A percentile compares a stretch with the other conserved stretches of the same genome.
Evolutionary conservation across 2,329 filamentous ascomycete species (phyloP).

Genomic region (Magnaporthiopsis rhizophila): DNA sequence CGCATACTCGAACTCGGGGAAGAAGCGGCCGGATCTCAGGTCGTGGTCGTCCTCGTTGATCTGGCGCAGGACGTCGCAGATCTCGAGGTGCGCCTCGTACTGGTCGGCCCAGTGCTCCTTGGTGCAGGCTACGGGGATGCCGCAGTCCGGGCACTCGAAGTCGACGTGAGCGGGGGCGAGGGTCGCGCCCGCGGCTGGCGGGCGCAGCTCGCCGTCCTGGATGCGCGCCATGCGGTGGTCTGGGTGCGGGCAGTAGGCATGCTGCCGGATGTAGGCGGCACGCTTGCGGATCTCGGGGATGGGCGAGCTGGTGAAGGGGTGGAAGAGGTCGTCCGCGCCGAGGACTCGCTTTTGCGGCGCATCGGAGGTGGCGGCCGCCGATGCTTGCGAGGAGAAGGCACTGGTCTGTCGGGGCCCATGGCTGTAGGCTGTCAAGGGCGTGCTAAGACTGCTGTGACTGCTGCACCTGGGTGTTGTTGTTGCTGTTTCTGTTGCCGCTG

Average conservation of each 20-base stretch:
- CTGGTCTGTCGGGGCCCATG: background rate
- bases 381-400: conserved; percentile 10
- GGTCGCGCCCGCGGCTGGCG: conserved; percentile 43
- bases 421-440: background rate
- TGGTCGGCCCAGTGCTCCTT: conserved; percentile 95
- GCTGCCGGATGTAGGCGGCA: conserved; percentile 84
- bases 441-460: background rate
- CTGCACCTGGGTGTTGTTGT: background rate
- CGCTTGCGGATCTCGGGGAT: conserved; percentile 79
- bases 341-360: conserved; percentile 33
- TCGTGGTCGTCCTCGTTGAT: conserved; percentile 99
- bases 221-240: conserved; percentile 70
- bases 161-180: conserved; percentile 72
- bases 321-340: conserved; percentile 77
- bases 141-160: conserved; percentile 95
- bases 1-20: conserved; percentile 89
- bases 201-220: background rate
- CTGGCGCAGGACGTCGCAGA: conserved; percentile 84
- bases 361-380: conserved; percentile 15
- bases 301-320: conserved; percentile 83
- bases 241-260: conserved; percentile 89
- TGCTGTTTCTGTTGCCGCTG: background rate
- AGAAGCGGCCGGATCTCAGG: conserved; percentile 79
- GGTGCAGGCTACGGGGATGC: conserved; percentile 86
- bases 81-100: conserved; percentile 84